Percentiles rank a stretch among this genome's conserved stretches.
Evolutionary conservation across 495 filamentous ascomycete species (phyloP).

Genomic region (Neurospora sp.): DNA sequence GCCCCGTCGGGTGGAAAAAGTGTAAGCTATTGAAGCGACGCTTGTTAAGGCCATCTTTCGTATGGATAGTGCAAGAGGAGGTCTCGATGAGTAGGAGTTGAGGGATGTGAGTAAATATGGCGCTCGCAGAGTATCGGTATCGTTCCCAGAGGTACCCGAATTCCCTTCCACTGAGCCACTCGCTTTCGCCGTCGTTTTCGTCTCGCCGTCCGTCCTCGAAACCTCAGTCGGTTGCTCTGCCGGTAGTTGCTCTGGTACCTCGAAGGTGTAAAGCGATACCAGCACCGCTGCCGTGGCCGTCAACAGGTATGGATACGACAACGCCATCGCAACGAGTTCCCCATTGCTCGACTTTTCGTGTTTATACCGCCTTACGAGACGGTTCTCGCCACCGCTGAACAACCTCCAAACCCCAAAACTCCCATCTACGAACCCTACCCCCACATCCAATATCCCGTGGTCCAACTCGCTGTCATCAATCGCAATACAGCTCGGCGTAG

Average conservation of each 20-base stretch:
- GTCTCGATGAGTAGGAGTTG: slow-evolving; percentile 67
- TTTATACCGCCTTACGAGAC: slow-evolving; percentile 40
- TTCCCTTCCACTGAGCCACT: background rate
- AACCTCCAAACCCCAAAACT: slow-evolving; percentile 61
- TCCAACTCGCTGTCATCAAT: slow-evolving; percentile 39
- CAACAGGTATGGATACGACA: slow-evolving; percentile 64
- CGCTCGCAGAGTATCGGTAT: slow-evolving; percentile 4
- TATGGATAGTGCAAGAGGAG: slow-evolving; percentile 71
- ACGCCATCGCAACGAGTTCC: slow-evolving; percentile 65
- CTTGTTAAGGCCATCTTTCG: slow-evolving; percentile 49
- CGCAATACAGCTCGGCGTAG: slow-evolving; percentile 56
- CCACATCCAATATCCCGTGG: slow-evolving; percentile 37
- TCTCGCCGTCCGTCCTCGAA: background rate
- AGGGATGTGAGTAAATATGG: slow-evolving; percentile 67
- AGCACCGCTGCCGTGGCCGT: slow-evolving; percentile 63
- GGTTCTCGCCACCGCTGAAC: slow-evolving; percentile 24
- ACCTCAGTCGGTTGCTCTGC: background rate
- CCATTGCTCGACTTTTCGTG: slow-evolving; percentile 49
- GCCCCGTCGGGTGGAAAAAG: slow-evolving; percentile 54
- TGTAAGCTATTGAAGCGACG: slow-evolving; percentile 78
- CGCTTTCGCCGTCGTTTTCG: background rate
- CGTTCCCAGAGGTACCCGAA: background rate
- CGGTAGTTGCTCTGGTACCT: slow-evolving; percentile 17
- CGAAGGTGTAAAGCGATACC: slow-evolving; percentile 65
- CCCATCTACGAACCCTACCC: slow-evolving; percentile 70